Base-by-base conservation (phyloP, 1,284 basidiomycete species). In the Moniliophthora roreri region DNA sequence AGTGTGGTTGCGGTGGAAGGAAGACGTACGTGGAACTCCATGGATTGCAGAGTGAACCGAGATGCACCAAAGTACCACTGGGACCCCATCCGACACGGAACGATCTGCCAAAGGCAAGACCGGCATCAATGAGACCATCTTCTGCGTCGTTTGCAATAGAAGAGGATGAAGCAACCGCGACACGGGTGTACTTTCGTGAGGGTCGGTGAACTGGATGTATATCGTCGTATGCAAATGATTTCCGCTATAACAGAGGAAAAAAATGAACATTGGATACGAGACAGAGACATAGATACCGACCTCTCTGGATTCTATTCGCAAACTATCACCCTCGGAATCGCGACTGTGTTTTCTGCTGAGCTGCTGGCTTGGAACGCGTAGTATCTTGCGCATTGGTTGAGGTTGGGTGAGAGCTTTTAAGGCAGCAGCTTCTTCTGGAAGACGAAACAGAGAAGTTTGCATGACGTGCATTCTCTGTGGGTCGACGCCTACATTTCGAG, bases 81-180 rank as follows among this genome's bases (percentile, higher is more conserved):
- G 91, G 89, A 13, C 95, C 93, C 93, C 94, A 98, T 2, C 92
- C 87, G 4, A 90, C 91, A 47, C 95, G 82, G 71, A 95, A 98
- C 20, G 92, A 93, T 24, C 94, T 82, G 15, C 94, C 95, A 52
- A 95, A 75, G 4, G 89, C 80, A 40, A 98, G 73, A 1, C 93
- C 94, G 7, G 92, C 87, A 71, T 98, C 96, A 7, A 84, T 74
- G 44, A 84, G 73, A 32, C 82, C 75, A 8, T 79, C 80, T 66
- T 95, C 93, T 41, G 78, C 76, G 5, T 81, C 85, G 39, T 72
- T 73, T 0, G 84, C 81, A 15, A 79, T 73, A 2, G 91, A 93
- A 13, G 79, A 78, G 0, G 82, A 77, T 46, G 44, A 46, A 46
- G 24, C 44, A 28, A 76, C 79, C 28, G 82, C 81, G 35, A 91